Conservation (phyloP, 2,329 filamentous ascomycete genomes). For the Neofusicoccum kwambonambiense region DNA sequence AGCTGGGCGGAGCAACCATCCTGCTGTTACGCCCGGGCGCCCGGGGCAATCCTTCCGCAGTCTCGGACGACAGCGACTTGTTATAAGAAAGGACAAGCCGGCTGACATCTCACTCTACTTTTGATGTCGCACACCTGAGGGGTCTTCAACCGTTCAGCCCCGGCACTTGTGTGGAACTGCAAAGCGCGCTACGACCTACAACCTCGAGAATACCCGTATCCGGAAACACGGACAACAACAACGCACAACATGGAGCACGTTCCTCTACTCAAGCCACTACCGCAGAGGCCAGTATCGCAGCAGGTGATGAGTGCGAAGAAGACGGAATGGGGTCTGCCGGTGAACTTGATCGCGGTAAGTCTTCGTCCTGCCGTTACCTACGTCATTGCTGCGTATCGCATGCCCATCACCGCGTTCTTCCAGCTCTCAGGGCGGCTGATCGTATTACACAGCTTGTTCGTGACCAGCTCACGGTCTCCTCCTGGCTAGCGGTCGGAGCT, state of each 20-base stretch:
- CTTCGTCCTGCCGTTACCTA: background rate
- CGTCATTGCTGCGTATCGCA: background rate
- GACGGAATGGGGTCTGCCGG: slow-evolving; percentile 10
- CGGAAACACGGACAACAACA: background rate
- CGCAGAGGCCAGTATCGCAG: background rate
- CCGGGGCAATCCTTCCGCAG: background rate
- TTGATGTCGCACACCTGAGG: too few relatives aligned
- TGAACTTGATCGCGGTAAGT: background rate
- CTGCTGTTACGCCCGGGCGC: too few relatives aligned
- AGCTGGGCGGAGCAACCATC: too few relatives aligned
- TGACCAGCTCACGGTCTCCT: slow-evolving; percentile 33
- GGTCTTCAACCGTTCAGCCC: too few relatives aligned
- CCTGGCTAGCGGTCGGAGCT: slow-evolving; percentile 44
- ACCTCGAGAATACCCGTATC: background rate
- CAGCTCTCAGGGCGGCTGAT: background rate
- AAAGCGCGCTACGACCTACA: background rate
- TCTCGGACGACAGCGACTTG: background rate
- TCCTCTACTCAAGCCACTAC: background rate
- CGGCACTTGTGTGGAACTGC: too few relatives aligned
- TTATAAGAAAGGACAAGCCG: background rate
- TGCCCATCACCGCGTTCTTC: background rate
- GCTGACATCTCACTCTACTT: too few relatives aligned
- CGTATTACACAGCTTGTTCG: background rate
- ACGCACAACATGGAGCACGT: background rate
- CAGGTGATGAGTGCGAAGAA: background rate